Evolutionary conservation across 495 filamentous ascomycete species (phyloP).

Genomic region (Tuber melanosporum): DNA sequence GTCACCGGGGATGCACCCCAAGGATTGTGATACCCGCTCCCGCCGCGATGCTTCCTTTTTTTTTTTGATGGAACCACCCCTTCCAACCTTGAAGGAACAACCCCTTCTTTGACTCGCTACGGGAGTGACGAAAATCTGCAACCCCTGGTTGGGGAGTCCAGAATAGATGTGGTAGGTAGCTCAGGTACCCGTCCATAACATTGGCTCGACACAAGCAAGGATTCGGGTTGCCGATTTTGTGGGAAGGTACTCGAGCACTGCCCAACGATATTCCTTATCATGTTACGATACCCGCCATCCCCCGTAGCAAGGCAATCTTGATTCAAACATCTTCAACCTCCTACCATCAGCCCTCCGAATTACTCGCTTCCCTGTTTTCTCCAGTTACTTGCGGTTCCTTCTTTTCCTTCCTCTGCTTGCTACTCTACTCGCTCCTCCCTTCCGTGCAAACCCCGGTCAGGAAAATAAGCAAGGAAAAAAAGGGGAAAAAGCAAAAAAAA

Average conservation of each 20-base stretch:
- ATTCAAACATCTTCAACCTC: neutral
- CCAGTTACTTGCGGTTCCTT: neutral
- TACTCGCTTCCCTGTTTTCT: neutral
- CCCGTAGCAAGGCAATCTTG: neutral
- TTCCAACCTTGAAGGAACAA: neutral
- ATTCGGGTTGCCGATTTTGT: neutral
- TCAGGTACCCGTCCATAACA: neutral
- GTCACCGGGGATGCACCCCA: conserved; percentile 6
- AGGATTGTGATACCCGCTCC: conserved; percentile 4
- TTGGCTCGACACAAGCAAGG: neutral
- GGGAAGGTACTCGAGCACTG: neutral
- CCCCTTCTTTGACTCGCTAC: neutral
- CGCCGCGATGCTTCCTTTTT: conserved; percentile 2
- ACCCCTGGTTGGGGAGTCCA: neutral
- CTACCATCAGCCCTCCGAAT: neutral
- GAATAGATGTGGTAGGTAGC: neutral
- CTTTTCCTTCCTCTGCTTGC: neutral
- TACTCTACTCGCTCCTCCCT: neutral
- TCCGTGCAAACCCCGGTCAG: neutral
- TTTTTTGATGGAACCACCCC: neutral
- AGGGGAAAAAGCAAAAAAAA: conserved; percentile 7
- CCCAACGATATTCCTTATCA: neutral
- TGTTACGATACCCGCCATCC: neutral
- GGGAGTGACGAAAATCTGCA: neutral
- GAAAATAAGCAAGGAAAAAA: conserved; percentile 10